Base-by-base conservation (phyloP, 306 rosid species). In the Acacia crassicarpa region DNA sequence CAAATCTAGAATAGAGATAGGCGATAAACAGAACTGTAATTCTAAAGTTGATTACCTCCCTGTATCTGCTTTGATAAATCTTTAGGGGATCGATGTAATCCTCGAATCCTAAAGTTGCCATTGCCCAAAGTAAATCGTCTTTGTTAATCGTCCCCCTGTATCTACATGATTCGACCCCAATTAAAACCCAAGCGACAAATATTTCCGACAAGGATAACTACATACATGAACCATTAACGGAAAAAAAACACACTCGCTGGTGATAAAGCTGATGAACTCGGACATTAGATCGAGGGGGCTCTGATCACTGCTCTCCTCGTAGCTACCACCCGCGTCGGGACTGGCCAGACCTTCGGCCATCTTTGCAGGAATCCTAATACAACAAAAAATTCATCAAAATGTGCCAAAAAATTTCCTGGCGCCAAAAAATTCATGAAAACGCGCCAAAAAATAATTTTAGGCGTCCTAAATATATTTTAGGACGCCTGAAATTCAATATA, bases 91-190 rank as follows among this genome's bases (percentile, higher is more conserved):
- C 98, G 9, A 95, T 93, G 49, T 95, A 95, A 81, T 95, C 99
- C 78, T 93, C 99, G 76, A 95, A 95, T 49, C 97, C 98, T 32
- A 95, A 75, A 67, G 98, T 95, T 0, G 97, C 97, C 98, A 95
- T 93, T 3, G 99, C 97, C 99, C 99, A 95, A 76, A 95, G 97
- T 88, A 95, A 92, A 84, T 95, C 99, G 27, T 95, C 98, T 2
- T 98, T 98, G 58, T 93, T 93, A 82, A 95, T 90, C 2, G 99
- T 95, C 91, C 92, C 93, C 82, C 99, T 87, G 89, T 96, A 93
- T 85, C 99, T 96, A 74, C 84, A 81, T 9, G 5, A 81, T 71
- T 74, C 71, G 51, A 51, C 41, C 20, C 68, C 56, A 72, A 74
- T 70, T 58, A 83, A 80, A 70, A 23, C 43, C 56, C 20, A 33